Conservation (phyloP, 2,329 filamentous ascomycete genomes). For the Exophiala phaeomuriformis region DNA sequence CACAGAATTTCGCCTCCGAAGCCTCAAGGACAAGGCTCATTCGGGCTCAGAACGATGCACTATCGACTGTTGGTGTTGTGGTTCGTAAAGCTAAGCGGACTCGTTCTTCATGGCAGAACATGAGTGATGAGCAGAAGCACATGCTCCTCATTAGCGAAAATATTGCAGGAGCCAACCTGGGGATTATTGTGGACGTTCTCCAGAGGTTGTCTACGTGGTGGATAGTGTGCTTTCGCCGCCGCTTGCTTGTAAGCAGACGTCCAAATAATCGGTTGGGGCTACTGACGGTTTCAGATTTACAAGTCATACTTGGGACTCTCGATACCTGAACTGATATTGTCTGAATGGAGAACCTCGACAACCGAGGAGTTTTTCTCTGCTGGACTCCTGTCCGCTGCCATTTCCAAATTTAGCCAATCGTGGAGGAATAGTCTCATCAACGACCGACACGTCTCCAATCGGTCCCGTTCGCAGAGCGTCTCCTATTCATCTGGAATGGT, state of each 20-base stretch:
- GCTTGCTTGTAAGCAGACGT: slow-evolving; percentile 28
- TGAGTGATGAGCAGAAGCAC: slow-evolving; percentile 33
- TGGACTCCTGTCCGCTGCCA: slow-evolving; percentile 31
- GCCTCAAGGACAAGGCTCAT: slow-evolving; percentile 35
- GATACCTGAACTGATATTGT: slow-evolving; percentile 33
- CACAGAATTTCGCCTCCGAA: slow-evolving; percentile 40
- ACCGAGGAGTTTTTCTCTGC: slow-evolving; percentile 35
- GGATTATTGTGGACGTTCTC: slow-evolving; percentile 2
- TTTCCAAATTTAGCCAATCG: slow-evolving; percentile 8
- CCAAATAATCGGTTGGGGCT: not conserved
- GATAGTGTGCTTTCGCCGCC: slow-evolving; percentile 14
- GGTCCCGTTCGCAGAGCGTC: slow-evolving; percentile 23
- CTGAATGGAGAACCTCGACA: slow-evolving; percentile 33
- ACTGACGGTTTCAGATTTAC: slow-evolving; percentile 14
- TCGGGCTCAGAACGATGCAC: slow-evolving; percentile 45
- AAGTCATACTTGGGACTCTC: slow-evolving; percentile 26
- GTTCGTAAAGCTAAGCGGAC: slow-evolving; percentile 37
- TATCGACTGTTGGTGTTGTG: slow-evolving; percentile 44
- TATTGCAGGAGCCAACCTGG: slow-evolving; percentile 10
- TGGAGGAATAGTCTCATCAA: slow-evolving; percentile 11
- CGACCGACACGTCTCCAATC: slow-evolving; percentile 1
- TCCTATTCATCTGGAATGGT: slow-evolving; percentile 28
- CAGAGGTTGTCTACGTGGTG: slow-evolving; percentile 12
- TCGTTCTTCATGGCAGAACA: slow-evolving; percentile 12
- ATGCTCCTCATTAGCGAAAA: slow-evolving; percentile 31